phyloP scores from a whole-genome alignment of 176 grass and related monocot genomes.

The Lolium perenne region DNA sequence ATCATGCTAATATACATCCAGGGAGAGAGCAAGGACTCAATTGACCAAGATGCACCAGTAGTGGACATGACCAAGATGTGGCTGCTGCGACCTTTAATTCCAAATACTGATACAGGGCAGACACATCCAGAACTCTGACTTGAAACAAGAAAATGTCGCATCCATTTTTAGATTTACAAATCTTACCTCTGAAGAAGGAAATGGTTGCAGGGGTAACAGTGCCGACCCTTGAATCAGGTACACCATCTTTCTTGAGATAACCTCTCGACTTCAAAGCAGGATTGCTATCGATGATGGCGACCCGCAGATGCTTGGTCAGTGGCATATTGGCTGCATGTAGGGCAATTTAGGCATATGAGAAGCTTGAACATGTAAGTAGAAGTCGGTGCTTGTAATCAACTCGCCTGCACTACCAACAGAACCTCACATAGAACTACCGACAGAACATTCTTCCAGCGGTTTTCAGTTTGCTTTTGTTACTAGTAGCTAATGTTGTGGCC shows the following conservation, averaged over 20 bases:
- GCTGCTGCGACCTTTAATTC: too few species aligned
- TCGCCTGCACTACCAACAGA: too few species aligned
- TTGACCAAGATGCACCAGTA: too few species aligned
- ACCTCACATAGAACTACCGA: too few species aligned
- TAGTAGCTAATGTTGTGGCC: too few species aligned
- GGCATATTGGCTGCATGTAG: conserved; percentile 62
- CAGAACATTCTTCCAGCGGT: too few species aligned
- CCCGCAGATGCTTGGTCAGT: conserved; percentile 78
- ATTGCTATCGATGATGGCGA: conserved; percentile 78
- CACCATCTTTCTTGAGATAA: conserved; percentile 66
- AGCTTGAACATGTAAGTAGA: background rate
- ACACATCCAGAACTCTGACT: background rate
- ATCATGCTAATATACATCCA: too few species aligned
- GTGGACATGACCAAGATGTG: too few species aligned
- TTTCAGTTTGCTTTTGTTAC: too few species aligned
- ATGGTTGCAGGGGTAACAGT: conserved; percentile 92
- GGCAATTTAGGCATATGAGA: conserved; percentile 34
- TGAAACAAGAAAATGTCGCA: background rate
- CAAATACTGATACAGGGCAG: too few species aligned
- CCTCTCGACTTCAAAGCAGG: conserved; percentile 60
- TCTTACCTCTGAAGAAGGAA: conserved; percentile 79
- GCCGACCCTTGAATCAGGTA: conserved; percentile 89
- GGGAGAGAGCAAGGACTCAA: too few species aligned
- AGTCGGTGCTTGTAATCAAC: too few species aligned
- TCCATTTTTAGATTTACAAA: conserved; percentile 1